phyloP scores from a whole-genome alignment of 495 filamentous ascomycete genomes.

The Penicillium robsamsonii region DNA sequence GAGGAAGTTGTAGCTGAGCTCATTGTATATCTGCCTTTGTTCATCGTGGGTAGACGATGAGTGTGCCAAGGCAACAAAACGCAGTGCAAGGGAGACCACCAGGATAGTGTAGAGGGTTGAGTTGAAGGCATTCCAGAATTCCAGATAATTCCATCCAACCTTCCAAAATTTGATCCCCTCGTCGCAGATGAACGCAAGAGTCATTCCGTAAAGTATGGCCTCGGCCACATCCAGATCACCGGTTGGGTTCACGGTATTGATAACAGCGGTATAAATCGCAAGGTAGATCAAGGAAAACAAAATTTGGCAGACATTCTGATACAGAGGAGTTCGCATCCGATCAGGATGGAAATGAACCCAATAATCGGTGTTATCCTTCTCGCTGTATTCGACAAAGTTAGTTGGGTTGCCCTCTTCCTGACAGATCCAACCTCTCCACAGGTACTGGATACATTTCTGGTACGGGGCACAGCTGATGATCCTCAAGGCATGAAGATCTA shows the following conservation, averaged over 20 bases:
- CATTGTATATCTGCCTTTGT: slow-evolving; percentile 65
- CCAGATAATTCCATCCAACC: slow-evolving; percentile 80
- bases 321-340: slow-evolving; percentile 85
- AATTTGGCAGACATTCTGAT: slow-evolving; percentile 88
- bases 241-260: slow-evolving; percentile 81
- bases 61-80: slow-evolving; percentile 74
- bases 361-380: slow-evolving; percentile 70
- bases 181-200: slow-evolving; percentile 87
- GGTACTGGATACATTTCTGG: slow-evolving; percentile 85
- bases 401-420: slow-evolving; percentile 88
- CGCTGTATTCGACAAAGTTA: slow-evolving; percentile 78
- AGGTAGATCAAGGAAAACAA: slow-evolving; percentile 80
- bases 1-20: slow-evolving; percentile 84
- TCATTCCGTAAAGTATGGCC: slow-evolving; percentile 83
- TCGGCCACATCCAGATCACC: slow-evolving; percentile 87
- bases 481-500: slow-evolving; percentile 84
- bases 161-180: slow-evolving; percentile 89
- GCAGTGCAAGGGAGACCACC: slow-evolving; percentile 68
- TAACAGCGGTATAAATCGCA: slow-evolving; percentile 79
- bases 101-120: slow-evolving; percentile 74
- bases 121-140: slow-evolving; percentile 97
- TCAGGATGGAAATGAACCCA: slow-evolving; percentile 86
- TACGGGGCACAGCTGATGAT: slow-evolving; percentile 92
- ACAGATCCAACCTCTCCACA: slow-evolving; percentile 95
- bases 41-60: slow-evolving; percentile 46